Evolutionary conservation across 352 stramenopile species (phyloP).

Genomic region (Thraustochytrium striatum): DNA sequence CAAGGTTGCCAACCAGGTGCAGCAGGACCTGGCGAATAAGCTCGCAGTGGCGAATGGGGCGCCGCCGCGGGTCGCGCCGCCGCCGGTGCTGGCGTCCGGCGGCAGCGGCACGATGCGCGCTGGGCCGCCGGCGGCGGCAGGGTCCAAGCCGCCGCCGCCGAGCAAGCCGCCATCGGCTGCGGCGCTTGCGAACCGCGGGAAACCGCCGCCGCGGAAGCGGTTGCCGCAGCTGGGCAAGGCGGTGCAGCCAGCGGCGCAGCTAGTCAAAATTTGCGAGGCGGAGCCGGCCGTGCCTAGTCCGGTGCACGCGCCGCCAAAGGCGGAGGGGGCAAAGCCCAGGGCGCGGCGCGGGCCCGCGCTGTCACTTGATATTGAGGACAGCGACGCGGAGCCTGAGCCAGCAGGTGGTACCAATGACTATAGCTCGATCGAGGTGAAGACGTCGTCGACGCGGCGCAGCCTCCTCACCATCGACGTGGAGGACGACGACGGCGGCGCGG

Average conservation of each 20-base stretch:
- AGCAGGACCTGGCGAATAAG: neutral
- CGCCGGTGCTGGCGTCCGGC: neutral
- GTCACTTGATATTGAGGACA: conserved; percentile 2
- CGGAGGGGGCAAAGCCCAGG: neutral
- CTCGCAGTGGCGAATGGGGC: neutral
- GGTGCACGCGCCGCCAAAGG: neutral
- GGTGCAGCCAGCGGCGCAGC: neutral
- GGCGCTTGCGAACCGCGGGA: neutral
- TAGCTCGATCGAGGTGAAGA: neutral
- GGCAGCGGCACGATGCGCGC: too few relatives aligned
- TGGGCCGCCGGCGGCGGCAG: too few relatives aligned
- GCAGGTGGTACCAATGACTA: neutral
- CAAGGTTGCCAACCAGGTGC: neutral
- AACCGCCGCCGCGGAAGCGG: neutral
- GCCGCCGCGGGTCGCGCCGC: neutral
- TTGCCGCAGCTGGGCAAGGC: neutral
- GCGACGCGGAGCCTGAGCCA: neutral
- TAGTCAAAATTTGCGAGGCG: neutral
- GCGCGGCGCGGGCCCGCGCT: too few relatives aligned
- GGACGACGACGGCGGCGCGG: neutral
- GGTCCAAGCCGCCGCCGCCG: too few relatives aligned
- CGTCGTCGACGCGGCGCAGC: neutral
- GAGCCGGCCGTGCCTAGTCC: neutral
- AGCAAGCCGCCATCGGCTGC: too few relatives aligned
- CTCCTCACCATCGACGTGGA: neutral